Percentiles rank a stretch among this genome's conserved stretches.
Evolutionary conservation across 495 filamentous ascomycete species (phyloP).

Genomic region (Chaetomium cochliodes): DNA sequence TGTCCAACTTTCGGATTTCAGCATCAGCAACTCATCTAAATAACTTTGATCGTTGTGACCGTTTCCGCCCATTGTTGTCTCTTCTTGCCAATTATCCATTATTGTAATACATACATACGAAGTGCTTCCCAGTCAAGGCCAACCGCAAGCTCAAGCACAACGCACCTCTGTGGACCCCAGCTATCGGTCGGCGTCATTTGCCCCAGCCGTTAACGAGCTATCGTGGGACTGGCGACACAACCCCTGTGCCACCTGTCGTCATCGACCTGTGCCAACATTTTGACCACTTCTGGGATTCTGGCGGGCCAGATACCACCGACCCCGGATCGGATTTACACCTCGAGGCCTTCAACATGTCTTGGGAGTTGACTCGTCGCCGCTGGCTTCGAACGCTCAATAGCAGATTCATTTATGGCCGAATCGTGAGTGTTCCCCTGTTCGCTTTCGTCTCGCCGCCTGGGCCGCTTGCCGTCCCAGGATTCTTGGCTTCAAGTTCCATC

Average conservation of each 20-base stretch:
- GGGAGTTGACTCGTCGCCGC: conserved; percentile 59
- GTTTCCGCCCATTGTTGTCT: no score
- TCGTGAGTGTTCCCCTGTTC: conserved; percentile 58
- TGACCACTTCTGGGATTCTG: background rate
- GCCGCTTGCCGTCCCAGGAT: conserved; percentile 10
- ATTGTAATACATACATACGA: no score
- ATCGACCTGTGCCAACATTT: conserved; percentile 21
- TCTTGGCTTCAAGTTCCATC: conserved; percentile 11
- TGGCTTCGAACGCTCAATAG: conserved; percentile 67
- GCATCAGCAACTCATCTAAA: no score
- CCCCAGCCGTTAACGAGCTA: conserved; percentile 10
- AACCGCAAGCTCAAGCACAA: background rate
- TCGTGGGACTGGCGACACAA: conserved; percentile 30
- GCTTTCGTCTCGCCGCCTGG: conserved; percentile 27
- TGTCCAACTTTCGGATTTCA: no score
- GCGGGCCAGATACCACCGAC: background rate
- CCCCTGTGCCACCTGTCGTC: conserved; percentile 26
- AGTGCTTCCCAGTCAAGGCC: background rate
- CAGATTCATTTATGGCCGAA: conserved; percentile 74
- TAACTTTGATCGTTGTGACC: no score
- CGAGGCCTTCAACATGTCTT: conserved; percentile 43
- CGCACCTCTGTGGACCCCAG: background rate
- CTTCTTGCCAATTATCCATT: background rate
- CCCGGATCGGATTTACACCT: background rate
- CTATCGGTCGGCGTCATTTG: conserved; percentile 11